phyloP scores from a whole-genome alignment of 805 yeast species.

The Candida rishiriensis region DNA sequence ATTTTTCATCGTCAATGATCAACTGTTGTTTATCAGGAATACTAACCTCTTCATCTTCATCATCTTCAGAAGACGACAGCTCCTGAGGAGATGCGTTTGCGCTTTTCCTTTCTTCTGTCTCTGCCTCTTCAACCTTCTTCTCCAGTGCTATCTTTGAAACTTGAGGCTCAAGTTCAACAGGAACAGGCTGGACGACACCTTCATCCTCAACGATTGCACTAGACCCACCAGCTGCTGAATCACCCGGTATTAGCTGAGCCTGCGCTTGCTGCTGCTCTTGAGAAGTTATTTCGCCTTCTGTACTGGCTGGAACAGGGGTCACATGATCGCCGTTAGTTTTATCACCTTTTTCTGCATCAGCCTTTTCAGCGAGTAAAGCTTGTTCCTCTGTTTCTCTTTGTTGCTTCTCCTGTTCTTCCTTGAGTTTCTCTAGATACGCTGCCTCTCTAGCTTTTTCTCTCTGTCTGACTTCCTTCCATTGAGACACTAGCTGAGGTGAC shows the following conservation, averaged over 20 bases:
- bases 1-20: conserved; percentile 29
- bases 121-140: conserved; percentile 11
- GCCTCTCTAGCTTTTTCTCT: conserved; percentile 58
- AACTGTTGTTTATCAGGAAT: conserved; percentile 22
- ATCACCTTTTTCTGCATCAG: not conserved
- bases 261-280: conserved; percentile 18
- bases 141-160: conserved; percentile 8
- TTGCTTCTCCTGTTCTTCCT: conserved; percentile 21
- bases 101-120: conserved; percentile 5
- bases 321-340: conserved; percentile 1
- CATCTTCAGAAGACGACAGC: conserved; percentile 1
- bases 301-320: not conserved
- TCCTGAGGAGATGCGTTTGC: conserved; percentile 1
- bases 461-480: conserved; percentile 68
- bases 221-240: not conserved
- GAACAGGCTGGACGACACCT: conserved; percentile 5
- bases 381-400: conserved; percentile 4
- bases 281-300: not conserved
- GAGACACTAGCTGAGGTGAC: conserved; percentile 63
- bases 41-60: conserved; percentile 20
- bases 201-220: not conserved
- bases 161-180: conserved; percentile 13
- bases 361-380: not conserved
- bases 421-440: conserved; percentile 34
- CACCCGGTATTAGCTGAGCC: conserved; percentile 15